These are phyloP conservation scores for Sanghuangporus weigelae DNA, from an alignment of 1,284 basidiomycete species.

Conservation along the genomic window DNA sequence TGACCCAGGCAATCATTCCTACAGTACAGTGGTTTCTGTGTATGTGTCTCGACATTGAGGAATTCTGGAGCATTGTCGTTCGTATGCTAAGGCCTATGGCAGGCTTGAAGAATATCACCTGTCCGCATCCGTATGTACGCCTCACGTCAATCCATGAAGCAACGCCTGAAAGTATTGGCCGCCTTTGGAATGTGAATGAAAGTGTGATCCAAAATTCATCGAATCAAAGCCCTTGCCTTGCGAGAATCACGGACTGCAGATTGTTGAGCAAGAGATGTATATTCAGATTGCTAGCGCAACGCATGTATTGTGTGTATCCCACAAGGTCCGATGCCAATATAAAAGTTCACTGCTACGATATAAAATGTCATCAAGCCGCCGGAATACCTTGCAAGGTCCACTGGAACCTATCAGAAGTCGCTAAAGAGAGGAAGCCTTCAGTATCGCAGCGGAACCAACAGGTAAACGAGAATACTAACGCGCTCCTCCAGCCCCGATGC, in stretches of 20 bases:
- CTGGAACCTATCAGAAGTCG: background rate
- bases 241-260: too few relatives aligned
- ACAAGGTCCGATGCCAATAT: too few relatives aligned
- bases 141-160: background rate
- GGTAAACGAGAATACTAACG: background rate
- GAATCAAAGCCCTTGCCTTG: background rate
- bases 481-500: background rate
- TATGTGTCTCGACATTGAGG: too few relatives aligned
- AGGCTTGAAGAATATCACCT: background rate
- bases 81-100: background rate
- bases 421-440: background rate
- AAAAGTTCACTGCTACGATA: too few relatives aligned
- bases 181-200: background rate
- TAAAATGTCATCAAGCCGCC: background rate
- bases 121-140: background rate
- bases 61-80: too few relatives aligned
- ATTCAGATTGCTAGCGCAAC: too few relatives aligned
- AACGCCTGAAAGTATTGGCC: background rate
- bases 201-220: background rate
- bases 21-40: too few relatives aligned
- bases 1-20: too few relatives aligned
- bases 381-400: background rate
- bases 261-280: too few relatives aligned
- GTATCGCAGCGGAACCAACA: background rate
- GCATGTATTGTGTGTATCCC: too few relatives aligned